phyloP scores from a whole-genome alignment of 306 rosid species.

The Clitoria ternatea region DNA sequence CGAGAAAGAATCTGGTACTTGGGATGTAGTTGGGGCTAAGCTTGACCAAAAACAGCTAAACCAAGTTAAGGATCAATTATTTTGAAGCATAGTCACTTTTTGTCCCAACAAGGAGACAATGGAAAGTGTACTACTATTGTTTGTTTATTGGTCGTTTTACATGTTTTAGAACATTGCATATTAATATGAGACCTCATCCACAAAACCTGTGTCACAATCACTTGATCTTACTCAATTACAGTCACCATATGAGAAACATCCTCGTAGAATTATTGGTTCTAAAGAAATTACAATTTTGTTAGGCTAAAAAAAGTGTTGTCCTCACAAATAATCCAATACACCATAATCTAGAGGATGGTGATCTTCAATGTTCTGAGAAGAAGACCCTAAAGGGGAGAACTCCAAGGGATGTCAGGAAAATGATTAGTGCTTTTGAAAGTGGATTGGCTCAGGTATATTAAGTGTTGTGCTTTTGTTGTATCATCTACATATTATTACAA shows the following conservation, averaged over 20 bases:
- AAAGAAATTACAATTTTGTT: slow-evolving; percentile 12
- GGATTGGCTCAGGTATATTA: slow-evolving; percentile 60
- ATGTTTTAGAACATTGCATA: slow-evolving; percentile 76
- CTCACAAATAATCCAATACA: slow-evolving; percentile 10
- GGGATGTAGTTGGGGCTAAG: slow-evolving; percentile 17
- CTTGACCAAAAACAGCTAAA: slow-evolving; percentile 30
- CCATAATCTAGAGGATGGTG: slow-evolving; percentile 18
- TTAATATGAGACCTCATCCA: slow-evolving; percentile 41
- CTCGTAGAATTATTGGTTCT: slow-evolving; percentile 25
- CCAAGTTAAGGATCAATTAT: slow-evolving; percentile 41
- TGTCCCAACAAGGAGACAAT: slow-evolving; percentile 16
- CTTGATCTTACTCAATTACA: slow-evolving; percentile 25
- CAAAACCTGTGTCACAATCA: slow-evolving; percentile 24
- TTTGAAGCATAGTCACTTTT: slow-evolving; percentile 17
- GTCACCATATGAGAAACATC: slow-evolving; percentile 24
- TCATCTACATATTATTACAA: slow-evolving; percentile 7
- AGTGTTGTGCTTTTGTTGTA: background rate
- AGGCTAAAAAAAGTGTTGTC: slow-evolving; percentile 26
- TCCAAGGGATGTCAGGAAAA: slow-evolving; percentile 59
- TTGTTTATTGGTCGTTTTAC: slow-evolving; percentile 54
- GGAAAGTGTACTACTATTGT: slow-evolving; percentile 24
- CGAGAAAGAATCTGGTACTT: slow-evolving; percentile 20
- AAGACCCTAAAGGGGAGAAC: slow-evolving; percentile 23
- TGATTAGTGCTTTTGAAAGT: slow-evolving; percentile 75
- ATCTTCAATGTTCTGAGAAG: slow-evolving; percentile 11